Percentiles rank a stretch among this genome's conserved stretches.
These are phyloP conservation scores for Solanum hybrid DNA, from an alignment of 305 asterid genomes.

Conservation along the genomic window DNA sequence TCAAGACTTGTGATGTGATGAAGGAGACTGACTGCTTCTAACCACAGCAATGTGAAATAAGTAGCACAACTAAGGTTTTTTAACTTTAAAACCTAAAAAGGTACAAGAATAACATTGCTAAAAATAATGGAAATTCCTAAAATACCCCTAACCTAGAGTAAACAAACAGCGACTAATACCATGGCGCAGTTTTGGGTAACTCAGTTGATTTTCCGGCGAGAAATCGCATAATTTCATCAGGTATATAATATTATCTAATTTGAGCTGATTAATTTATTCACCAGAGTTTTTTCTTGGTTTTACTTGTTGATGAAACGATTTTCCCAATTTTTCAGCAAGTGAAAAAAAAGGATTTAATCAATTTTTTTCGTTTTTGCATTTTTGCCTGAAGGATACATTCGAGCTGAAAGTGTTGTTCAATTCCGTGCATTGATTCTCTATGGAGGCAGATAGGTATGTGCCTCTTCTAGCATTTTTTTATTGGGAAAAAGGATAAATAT, in stretches of 20 bases:
- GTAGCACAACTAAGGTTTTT: no score
- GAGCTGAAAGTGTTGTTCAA: constrained; percentile 2
- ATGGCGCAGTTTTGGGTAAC: background rate
- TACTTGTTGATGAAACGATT: background rate
- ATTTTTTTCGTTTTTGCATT: background rate
- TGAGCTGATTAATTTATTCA: background rate
- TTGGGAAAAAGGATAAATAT: no score
- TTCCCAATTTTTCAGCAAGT: background rate
- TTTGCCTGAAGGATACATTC: constrained; percentile 8
- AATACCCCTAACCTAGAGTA: background rate
- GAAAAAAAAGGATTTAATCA: background rate
- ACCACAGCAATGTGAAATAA: no score
- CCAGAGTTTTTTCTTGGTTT: background rate
- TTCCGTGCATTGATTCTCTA: constrained; percentile 7
- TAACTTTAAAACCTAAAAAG: background rate
- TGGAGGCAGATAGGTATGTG: constrained; percentile 52
- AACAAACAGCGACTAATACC: background rate
- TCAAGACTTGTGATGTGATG: no score
- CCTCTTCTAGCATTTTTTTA: background rate
- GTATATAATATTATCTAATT: background rate
- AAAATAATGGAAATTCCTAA: background rate
- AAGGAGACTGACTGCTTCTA: no score
- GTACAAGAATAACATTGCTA: background rate
- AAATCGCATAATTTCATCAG: background rate
- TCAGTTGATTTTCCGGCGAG: background rate